Conservation (phyloP, 1,139 yeast genomes). For the Magnusiomyces ingens region DNA sequence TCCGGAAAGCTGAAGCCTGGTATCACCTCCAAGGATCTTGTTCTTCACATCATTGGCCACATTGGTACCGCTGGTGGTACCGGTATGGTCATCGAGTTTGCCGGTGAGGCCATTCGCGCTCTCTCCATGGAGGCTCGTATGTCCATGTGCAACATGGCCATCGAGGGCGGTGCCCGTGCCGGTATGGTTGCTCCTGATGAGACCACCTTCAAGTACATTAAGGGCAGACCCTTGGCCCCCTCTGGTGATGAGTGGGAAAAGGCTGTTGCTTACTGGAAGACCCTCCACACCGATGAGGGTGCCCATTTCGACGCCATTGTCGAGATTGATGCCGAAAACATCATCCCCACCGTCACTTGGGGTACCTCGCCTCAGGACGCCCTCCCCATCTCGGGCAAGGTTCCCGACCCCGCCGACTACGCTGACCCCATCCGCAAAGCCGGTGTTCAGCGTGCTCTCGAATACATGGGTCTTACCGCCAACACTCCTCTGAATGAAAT, state of each 20-base stretch:
- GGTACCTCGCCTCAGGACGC: constrained; percentile 99
- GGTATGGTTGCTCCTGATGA: constrained; percentile 98
- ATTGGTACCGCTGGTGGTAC: constrained; percentile 99
- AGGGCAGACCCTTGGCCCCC: constrained; percentile 94
- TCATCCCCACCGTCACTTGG: constrained; percentile 96
- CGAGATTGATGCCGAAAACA: constrained; percentile 71
- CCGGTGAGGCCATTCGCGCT: constrained; percentile 86
- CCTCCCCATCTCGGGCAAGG: constrained; percentile 79
- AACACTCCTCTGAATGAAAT: constrained; percentile 72
- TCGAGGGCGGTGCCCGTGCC: constrained; percentile 98
- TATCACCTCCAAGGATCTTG: constrained; percentile 90
- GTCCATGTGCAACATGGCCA: constrained; percentile 99
- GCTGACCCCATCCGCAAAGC: constrained; percentile 73
- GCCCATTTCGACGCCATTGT: constrained; percentile 85
- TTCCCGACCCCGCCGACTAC: constrained; percentile 74
- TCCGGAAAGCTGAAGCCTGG: constrained; percentile 81
- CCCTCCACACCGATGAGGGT: constrained; percentile 79
- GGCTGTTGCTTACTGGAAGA: constrained; percentile 85
- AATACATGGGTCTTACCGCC: constrained; percentile 85
- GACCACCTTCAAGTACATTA: constrained; percentile 74
- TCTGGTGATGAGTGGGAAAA: constrained; percentile 90
- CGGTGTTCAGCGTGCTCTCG: constrained; percentile 85
- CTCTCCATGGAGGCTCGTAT: constrained; percentile 98
- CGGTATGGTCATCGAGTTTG: constrained; percentile 92
- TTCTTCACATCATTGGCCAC: constrained; percentile 88